Evolutionary conservation across 2,329 filamentous ascomycete species (phyloP).

Genomic region (Sporothrix schenckii): DNA sequence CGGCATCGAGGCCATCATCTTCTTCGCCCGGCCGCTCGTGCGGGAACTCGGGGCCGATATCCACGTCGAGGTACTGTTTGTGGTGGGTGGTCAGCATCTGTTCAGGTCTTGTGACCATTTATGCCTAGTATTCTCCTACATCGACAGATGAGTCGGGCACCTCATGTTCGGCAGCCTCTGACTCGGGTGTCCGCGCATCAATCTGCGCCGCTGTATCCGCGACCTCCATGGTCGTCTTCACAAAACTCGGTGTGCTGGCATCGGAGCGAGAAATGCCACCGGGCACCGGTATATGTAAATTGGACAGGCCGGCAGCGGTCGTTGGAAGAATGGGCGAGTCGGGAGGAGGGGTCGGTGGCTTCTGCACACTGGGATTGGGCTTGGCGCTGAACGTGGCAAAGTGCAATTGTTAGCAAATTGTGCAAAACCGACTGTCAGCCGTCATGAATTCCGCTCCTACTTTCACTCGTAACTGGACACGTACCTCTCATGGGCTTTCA

Average conservation of each 20-base stretch:
- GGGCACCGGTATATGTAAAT: not conserved
- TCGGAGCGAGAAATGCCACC: slow-evolving; percentile 35
- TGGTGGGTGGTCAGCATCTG: not conserved
- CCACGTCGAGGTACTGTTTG: slow-evolving; percentile 20
- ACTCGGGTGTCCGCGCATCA: slow-evolving; percentile 42
- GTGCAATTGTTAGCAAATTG: not conserved
- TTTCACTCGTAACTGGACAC: not conserved
- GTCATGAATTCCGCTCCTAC: too few species aligned
- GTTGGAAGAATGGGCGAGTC: slow-evolving; percentile 30
- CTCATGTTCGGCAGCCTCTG: slow-evolving; percentile 42
- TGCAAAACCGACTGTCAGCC: not conserved
- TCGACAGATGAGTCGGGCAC: slow-evolving; percentile 41
- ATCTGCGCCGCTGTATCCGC: slow-evolving; percentile 43
- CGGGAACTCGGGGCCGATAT: slow-evolving; percentile 34
- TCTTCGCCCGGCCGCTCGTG: slow-evolving; percentile 33
- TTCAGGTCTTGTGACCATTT: not conserved
- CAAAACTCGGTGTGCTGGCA: slow-evolving; percentile 40
- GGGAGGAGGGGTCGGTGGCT: slow-evolving; percentile 35
- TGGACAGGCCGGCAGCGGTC: not conserved
- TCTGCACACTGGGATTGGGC: slow-evolving; percentile 9
- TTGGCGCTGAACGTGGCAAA: not conserved
- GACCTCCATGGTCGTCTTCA: slow-evolving; percentile 43
- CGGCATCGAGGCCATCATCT: slow-evolving; percentile 36
- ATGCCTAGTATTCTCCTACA: slow-evolving; percentile 30
- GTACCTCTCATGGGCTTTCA: slow-evolving; percentile 37